Evolutionary conservation across 192 early-diverging fungal genomes (phyloP).

Genomic region (Coemansia sp.): DNA sequence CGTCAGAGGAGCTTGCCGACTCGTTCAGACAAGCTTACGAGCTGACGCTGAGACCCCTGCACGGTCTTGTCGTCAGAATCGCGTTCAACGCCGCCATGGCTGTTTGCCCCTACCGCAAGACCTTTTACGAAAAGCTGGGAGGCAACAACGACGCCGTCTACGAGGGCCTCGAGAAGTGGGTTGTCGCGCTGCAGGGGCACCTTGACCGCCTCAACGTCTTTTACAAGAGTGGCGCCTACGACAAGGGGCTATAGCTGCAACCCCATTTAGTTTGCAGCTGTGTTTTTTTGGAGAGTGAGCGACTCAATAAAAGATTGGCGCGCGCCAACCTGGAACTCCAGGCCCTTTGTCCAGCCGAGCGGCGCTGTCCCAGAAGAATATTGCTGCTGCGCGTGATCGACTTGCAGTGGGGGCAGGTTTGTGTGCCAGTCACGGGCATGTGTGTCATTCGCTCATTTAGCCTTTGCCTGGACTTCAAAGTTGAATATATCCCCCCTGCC

Average conservation of each 20-base stretch:
- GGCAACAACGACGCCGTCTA: conserved; percentile 56
- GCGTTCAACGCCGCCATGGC: conserved; percentile 76
- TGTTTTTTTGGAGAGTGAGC: not conserved
- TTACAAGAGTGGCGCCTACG: conserved; percentile 51
- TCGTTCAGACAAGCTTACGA: conserved; percentile 75
- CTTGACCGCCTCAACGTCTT: conserved; percentile 61
- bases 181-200: conserved; percentile 67
- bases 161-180: conserved; percentile 63
- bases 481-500: too few species aligned
- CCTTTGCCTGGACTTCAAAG: too few species aligned
- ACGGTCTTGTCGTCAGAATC: conserved; percentile 63
- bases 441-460: too few species aligned
- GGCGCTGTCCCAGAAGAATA: too few species aligned
- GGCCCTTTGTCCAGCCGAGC: too few species aligned
- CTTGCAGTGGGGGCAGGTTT: too few species aligned
- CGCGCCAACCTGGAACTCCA: too few species aligned
- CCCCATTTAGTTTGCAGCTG: not conserved
- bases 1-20: conserved; percentile 58
- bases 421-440: too few species aligned
- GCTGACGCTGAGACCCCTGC: conserved; percentile 64
- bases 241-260: conserved; percentile 42
- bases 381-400: too few species aligned
- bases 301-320: not conserved
- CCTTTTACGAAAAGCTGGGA: conserved; percentile 85
- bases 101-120: conserved; percentile 83